These are phyloP conservation scores for Pseudonitzschia delicatissima DNA, from an alignment of 108 stramenopile species.

Conservation along the genomic window DNA sequence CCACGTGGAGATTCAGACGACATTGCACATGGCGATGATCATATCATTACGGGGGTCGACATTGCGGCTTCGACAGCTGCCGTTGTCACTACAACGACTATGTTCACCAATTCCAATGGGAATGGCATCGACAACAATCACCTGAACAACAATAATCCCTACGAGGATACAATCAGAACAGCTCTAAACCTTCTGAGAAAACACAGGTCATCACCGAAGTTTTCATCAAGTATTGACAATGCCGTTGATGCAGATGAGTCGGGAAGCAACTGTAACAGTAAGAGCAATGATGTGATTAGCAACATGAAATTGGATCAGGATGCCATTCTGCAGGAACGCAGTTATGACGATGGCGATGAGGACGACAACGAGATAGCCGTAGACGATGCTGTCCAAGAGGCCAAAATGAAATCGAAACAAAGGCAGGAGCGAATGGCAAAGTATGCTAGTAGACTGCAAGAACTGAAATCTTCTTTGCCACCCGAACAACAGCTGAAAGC, in stretches of 20 bases:
- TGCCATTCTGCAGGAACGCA: constrained; percentile 28
- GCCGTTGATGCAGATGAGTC: not conserved
- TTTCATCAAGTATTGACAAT: not conserved
- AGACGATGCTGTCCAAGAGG: constrained; percentile 17
- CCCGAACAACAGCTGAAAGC: constrained; percentile 16
- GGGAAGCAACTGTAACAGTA: not conserved
- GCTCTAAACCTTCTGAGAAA: constrained; percentile 43
- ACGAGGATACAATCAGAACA: constrained; percentile 51
- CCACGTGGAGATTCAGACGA: not conserved
- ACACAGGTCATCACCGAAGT: constrained; percentile 22
- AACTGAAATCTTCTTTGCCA: constrained; percentile 34
- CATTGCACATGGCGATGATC: not conserved
- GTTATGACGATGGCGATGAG: constrained; percentile 19
- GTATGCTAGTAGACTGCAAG: constrained; percentile 44
- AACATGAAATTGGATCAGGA: too few relatives aligned
- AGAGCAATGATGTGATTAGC: too few relatives aligned
- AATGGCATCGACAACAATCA: not conserved
- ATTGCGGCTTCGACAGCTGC: not conserved
- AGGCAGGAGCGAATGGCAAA: constrained; percentile 53
- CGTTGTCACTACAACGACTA: not conserved
- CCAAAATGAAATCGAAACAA: constrained; percentile 33
- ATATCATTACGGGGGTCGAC: not conserved
- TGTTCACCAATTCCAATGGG: not conserved
- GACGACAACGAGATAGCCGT: constrained; percentile 1
- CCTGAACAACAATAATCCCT: constrained; percentile 30